Evolutionary conservation across 1,284 basidiomycete species (phyloP).

Genomic region (Pisolithus thermaeus): DNA sequence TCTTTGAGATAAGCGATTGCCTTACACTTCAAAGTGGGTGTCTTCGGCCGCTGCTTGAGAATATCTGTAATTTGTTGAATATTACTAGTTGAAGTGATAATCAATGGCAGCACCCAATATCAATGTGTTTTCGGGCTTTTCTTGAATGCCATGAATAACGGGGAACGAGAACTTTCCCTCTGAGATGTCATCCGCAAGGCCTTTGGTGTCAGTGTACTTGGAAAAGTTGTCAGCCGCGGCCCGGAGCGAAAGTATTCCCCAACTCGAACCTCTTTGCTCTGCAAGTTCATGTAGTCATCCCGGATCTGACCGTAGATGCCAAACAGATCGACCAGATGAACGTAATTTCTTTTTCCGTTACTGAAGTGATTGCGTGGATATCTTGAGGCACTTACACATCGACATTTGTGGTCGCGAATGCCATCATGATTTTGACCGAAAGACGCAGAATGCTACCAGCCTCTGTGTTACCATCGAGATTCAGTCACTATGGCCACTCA

Average conservation of each 20-base stretch:
- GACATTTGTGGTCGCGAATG: constrained; percentile 56
- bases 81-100: background rate
- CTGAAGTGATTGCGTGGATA: constrained; percentile 36
- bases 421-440: constrained; percentile 93
- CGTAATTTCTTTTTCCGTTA: constrained; percentile 71
- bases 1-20: constrained; percentile 69
- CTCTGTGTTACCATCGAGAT: constrained; percentile 52
- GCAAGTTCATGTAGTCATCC: constrained; percentile 96
- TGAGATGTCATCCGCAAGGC: constrained; percentile 87
- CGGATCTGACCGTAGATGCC: constrained; percentile 95
- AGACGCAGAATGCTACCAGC: constrained; percentile 89
- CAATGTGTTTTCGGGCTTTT: constrained; percentile 64
- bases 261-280: constrained; percentile 62
- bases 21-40: constrained; percentile 69
- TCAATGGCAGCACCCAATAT: constrained; percentile 63
- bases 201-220: constrained; percentile 85
- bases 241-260: background rate
- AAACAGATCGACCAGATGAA: constrained; percentile 90
- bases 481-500: background rate
- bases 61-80: constrained; percentile 51
- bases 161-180: constrained; percentile 98
- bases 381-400: constrained; percentile 47
- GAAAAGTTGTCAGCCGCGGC: background rate
- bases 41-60: constrained; percentile 75
- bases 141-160: constrained; percentile 78